Conservation (phyloP, 805 yeast species). For the Saccharomycopsis guyanensis region DNA sequence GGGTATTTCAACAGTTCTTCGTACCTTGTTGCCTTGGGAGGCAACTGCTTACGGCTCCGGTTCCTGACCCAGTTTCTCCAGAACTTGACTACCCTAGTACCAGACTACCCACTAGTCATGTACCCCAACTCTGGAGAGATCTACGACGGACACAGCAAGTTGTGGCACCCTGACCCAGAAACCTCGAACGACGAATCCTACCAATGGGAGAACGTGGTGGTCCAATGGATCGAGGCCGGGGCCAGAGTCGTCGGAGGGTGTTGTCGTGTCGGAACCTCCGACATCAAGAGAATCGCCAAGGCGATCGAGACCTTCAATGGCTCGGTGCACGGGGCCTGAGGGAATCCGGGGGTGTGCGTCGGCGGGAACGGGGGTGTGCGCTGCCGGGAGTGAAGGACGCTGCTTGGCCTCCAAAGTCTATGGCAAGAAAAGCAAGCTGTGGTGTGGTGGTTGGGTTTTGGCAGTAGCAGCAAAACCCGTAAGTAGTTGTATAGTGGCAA, state of each 20-base stretch:
- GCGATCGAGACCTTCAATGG: slow-evolving; percentile 1
- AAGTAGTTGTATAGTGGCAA: too few relatives aligned
- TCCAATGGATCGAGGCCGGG: slow-evolving; percentile 28
- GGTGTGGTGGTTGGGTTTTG: too few relatives aligned
- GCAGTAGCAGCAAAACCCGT: too few relatives aligned
- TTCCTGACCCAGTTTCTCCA: slow-evolving; percentile 35
- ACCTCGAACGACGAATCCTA: slow-evolving; percentile 18
- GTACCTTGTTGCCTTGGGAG: slow-evolving; percentile 47
- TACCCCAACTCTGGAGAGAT: slow-evolving; percentile 76
- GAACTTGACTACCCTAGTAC: slow-evolving; percentile 26
- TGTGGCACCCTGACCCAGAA: slow-evolving; percentile 30
- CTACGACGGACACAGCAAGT: slow-evolving; percentile 42
- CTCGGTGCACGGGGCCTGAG: too few relatives aligned
- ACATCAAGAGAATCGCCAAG: slow-evolving; percentile 21
- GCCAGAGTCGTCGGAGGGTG: slow-evolving; percentile 37
- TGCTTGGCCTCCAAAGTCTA: too few relatives aligned
- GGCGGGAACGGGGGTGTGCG: too few relatives aligned
- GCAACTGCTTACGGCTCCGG: slow-evolving; percentile 55
- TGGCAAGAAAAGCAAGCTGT: too few relatives aligned
- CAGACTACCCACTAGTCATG: slow-evolving; percentile 37
- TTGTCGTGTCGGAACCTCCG: slow-evolving; percentile 35
- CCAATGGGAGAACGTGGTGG: slow-evolving; percentile 27
- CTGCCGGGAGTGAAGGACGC: too few relatives aligned
- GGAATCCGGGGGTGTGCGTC: too few relatives aligned
- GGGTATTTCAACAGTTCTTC: slow-evolving; percentile 15